Evolutionary conservation across 257 asterid species (phyloP).

Genomic region (Penstemon barbatus): DNA sequence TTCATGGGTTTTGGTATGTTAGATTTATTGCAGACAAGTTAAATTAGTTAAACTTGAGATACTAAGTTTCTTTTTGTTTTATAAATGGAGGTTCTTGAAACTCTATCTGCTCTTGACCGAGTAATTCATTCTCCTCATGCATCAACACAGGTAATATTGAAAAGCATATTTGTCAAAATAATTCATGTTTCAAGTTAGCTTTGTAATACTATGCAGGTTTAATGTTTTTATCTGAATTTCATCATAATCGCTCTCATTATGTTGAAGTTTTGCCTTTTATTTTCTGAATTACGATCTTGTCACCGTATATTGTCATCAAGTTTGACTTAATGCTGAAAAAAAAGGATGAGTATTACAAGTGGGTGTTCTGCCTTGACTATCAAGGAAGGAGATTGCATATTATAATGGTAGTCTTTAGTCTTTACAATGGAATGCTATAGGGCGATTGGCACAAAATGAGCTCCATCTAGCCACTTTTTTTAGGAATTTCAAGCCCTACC

Average conservation of each 20-base stretch:
- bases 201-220: slow-evolving; percentile 1
- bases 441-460: too few species aligned
- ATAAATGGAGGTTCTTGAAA: slow-evolving; percentile 78
- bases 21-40: slow-evolving; percentile 16
- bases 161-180: slow-evolving; percentile 12
- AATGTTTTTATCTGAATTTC: slow-evolving; percentile 3
- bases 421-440: too few species aligned
- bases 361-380: not conserved
- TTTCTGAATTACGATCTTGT: not conserved
- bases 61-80: slow-evolving; percentile 26
- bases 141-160: slow-evolving; percentile 71
- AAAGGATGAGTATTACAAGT: not conserved
- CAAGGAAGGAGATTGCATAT: too few species aligned
- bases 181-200: slow-evolving; percentile 11
- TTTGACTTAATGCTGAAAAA: not conserved
- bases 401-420: too few species aligned
- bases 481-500: too few species aligned
- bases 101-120: slow-evolving; percentile 92
- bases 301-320: not conserved
- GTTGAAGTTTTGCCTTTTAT: slow-evolving; percentile 7
- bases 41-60: slow-evolving; percentile 17
- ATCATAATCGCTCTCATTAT: slow-evolving; percentile 11
- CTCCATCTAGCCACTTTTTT: too few species aligned
- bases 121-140: slow-evolving; percentile 98
- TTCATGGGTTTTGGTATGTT: slow-evolving; percentile 96